Evolutionary conservation across 768 basidiomycete genomes (phyloP), one percentile per base, ranked within the genome.

Genomic region (Coprinellus aureogranulatus): DNA sequence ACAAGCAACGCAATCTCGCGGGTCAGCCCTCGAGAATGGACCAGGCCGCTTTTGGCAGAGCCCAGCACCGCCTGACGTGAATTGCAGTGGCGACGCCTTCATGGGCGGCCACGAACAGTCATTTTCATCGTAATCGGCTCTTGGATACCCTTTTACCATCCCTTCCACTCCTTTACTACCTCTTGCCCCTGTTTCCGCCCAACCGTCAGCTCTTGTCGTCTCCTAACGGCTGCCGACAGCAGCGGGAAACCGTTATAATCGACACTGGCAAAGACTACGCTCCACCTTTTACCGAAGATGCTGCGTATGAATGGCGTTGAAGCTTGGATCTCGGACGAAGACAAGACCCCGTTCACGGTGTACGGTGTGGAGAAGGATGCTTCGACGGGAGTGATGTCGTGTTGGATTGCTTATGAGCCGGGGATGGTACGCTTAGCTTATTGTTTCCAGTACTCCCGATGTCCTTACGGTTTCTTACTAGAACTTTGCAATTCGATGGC

Each of bases 361-460:
- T 67, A 66, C 54, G 61, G 57, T 53, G 64, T 67, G 34, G 65
- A 68, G 59, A 59, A 67, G 53, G 70, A 71, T 53, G 58, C 61
- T 14, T 56, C 58, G 26, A 59, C 60, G 27, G 63, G 64, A 31
- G 62, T 65, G 22, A 64, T 67, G 27, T 67, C 68, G 16, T 71
- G 70, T 49, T 71, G 68, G 68, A 69, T 71, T 30, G 59, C 55
- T 40, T 68, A 61, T 41, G 70, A 71, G 48, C 70, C 70, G 42
- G 68, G 67, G 18, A 60, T 67, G 62, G 70, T 71, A 53, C 44
- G 68, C 62, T 55, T 26, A 51, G 31, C 39, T 52, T 37, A 28
- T 53, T 49, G 42, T 47, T 40, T 47, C 44, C 47, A 34, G 34
- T 6, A 34, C 34, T 28, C 22, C 53, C 40, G 16, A 49, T 42